These are phyloP conservation scores for Stephania japonica DNA, from an alignment of 164 flowering plant species.

Conservation along the genomic window DNA sequence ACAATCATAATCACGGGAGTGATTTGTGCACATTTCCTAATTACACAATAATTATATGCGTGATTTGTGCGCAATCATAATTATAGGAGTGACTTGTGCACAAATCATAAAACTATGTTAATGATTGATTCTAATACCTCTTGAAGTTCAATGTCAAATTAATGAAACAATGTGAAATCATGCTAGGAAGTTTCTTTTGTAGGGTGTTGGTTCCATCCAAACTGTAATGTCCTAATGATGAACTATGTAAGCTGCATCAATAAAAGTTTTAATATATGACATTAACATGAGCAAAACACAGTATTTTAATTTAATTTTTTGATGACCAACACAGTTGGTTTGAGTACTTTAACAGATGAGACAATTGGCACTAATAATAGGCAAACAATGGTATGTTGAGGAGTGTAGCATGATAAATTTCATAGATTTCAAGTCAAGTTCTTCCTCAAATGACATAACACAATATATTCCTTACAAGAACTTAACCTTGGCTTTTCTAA, in stretches of 20 bases:
- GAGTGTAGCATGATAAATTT: not conserved
- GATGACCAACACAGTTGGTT: not conserved
- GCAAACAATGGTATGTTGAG: not conserved
- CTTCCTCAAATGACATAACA: not conserved
- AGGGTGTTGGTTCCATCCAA: not conserved
- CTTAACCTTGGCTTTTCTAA: not conserved
- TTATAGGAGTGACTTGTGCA: too few species aligned
- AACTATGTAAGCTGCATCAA: too few species aligned
- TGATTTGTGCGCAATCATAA: too few species aligned
- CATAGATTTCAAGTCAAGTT: not conserved
- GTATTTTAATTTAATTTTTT: too few species aligned
- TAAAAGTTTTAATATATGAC: too few species aligned
- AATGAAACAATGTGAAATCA: not conserved
- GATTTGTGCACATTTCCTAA: too few species aligned
- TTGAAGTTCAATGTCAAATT: not conserved
- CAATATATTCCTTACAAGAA: not conserved
- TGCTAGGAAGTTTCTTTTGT: not conserved
- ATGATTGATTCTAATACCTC: too few species aligned
- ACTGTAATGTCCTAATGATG: too few species aligned
- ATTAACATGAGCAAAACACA: too few species aligned
- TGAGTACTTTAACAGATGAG: not conserved
- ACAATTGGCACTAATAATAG: not conserved
- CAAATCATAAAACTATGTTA: too few species aligned
- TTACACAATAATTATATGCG: too few species aligned
- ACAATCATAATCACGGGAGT: too few species aligned